A percentile compares a stretch with the other conserved stretches of the same genome.
Evolutionary conservation across 1,284 basidiomycete genomes (phyloP).

Genomic region (Neonothopanus nambi): DNA sequence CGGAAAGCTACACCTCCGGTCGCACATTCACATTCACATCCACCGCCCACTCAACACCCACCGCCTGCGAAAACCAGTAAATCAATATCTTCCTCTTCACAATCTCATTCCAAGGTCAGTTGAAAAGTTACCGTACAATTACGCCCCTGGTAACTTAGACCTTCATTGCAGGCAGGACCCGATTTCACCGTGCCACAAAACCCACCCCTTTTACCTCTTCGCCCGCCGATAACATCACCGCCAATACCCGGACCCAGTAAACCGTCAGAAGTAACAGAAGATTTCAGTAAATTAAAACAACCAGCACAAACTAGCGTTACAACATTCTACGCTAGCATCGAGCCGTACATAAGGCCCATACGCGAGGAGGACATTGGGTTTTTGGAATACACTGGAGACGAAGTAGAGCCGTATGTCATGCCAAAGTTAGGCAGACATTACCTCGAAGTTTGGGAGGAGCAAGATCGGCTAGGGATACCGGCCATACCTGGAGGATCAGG

Average conservation of each 20-base stretch:
- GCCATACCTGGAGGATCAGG: constrained; percentile 30
- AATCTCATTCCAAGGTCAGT: constrained; percentile 43
- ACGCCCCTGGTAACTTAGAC: constrained; percentile 13
- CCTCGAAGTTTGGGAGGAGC: constrained; percentile 88
- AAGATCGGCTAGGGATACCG: constrained; percentile 55
- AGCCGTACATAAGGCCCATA: constrained; percentile 83
- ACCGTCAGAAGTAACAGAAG: constrained; percentile 79
- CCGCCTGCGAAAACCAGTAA: constrained; percentile 52
- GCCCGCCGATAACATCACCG: constrained; percentile 66
- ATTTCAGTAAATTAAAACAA: constrained; percentile 83
- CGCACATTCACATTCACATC: constrained; percentile 36
- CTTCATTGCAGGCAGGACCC: constrained; percentile 35
- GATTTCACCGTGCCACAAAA: constrained; percentile 60
- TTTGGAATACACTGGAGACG: constrained; percentile 85
- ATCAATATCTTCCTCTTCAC: constrained; percentile 35
- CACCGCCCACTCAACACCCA: constrained; percentile 32
- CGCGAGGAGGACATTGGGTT: constrained; percentile 92
- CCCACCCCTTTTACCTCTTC: constrained; percentile 56
- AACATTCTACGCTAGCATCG: constrained; percentile 84
- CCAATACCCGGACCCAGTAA: constrained; percentile 80
- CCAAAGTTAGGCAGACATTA: constrained; percentile 90
- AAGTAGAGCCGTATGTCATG: constrained; percentile 82
- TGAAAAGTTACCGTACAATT: neutral
- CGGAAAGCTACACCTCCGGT: constrained; percentile 57
- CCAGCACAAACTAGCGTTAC: constrained; percentile 63